These are phyloP conservation scores for Dorcoceras hygrometricum DNA, from an alignment of 257 asterid genomes.

Conservation along the genomic window DNA sequence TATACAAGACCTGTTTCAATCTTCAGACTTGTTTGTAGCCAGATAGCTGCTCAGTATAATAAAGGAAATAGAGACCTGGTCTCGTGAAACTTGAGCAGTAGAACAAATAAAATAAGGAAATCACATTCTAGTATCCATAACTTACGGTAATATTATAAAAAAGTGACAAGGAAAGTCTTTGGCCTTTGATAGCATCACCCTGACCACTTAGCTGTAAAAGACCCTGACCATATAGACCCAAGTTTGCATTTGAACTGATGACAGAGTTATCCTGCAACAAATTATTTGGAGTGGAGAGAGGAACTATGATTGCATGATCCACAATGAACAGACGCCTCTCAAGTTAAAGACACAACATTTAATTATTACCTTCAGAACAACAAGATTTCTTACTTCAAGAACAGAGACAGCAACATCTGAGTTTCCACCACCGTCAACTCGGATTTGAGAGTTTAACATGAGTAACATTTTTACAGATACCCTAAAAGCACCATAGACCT, in stretches of 20 bases:
- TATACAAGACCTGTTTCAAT: background rate
- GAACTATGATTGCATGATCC: slow-evolving; percentile 16
- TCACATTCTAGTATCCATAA: slow-evolving; percentile 20
- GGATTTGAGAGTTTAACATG: slow-evolving; percentile 86
- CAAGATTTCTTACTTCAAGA: slow-evolving; percentile 96
- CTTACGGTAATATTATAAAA: slow-evolving; percentile 93
- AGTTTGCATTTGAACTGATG: slow-evolving; percentile 83
- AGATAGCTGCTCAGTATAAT: background rate
- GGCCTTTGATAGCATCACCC: slow-evolving; percentile 94
- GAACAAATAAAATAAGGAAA: slow-evolving; percentile 19
- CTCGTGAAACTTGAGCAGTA: slow-evolving; percentile 8
- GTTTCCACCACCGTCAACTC: slow-evolving; percentile 82
- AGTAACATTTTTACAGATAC: slow-evolving; percentile 92
- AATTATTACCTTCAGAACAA: slow-evolving; percentile 75
- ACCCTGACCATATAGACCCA: slow-evolving; percentile 91
- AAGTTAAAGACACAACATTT: slow-evolving; percentile 13
- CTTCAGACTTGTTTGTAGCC: background rate
- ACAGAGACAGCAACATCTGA: slow-evolving; percentile 74
- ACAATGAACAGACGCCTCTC: slow-evolving; percentile 19
- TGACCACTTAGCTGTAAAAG: slow-evolving; percentile 70
- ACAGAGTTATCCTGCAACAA: slow-evolving; percentile 73
- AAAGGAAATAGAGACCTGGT: slow-evolving; percentile 14
- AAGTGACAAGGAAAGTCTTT: slow-evolving; percentile 77
- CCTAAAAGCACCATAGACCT: slow-evolving; percentile 95
- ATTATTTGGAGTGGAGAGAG: slow-evolving; percentile 17